A percentile compares a stretch with the other conserved stretches of the same genome.
Conservation (phyloP, 345 rosid species). For the Corymbia maculata region DNA sequence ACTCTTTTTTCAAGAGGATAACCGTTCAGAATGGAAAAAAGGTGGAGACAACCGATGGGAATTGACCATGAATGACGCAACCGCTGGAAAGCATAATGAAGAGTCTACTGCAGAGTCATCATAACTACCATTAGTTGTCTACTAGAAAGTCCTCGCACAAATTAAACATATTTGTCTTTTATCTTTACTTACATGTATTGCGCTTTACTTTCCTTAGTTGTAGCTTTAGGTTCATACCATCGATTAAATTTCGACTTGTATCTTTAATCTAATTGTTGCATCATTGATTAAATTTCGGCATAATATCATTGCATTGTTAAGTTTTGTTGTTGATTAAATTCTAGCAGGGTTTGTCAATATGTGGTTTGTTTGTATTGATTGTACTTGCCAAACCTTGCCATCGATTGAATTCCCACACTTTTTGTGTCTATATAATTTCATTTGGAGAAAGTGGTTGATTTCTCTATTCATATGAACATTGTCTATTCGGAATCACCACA, state of each 20-base stretch:
- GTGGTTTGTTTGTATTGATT: background rate
- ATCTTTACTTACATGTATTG: background rate
- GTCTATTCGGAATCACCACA: background rate
- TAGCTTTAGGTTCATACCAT: background rate
- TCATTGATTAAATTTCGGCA: too few species aligned
- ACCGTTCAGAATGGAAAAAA: too few species aligned
- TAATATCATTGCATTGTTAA: too few species aligned
- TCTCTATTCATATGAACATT: background rate
- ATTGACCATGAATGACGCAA: background rate
- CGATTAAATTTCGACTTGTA: background rate
- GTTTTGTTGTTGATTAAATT: background rate
- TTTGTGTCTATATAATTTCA: background rate
- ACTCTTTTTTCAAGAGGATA: too few species aligned
- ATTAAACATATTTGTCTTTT: background rate
- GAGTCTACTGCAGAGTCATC: background rate
- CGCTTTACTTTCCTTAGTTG: too few species aligned
- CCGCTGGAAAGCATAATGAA: background rate
- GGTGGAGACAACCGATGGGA: background rate
- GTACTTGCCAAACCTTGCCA: background rate
- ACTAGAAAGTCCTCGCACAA: background rate
- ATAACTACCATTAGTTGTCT: background rate
- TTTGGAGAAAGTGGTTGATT: background rate
- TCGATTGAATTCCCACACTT: too few species aligned
- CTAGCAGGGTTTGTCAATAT: background rate
- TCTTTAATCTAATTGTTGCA: background rate